These are phyloP conservation scores for Thelonectria blattea DNA, from an alignment of 2,329 filamentous ascomycete genomes.

Conservation along the genomic window DNA sequence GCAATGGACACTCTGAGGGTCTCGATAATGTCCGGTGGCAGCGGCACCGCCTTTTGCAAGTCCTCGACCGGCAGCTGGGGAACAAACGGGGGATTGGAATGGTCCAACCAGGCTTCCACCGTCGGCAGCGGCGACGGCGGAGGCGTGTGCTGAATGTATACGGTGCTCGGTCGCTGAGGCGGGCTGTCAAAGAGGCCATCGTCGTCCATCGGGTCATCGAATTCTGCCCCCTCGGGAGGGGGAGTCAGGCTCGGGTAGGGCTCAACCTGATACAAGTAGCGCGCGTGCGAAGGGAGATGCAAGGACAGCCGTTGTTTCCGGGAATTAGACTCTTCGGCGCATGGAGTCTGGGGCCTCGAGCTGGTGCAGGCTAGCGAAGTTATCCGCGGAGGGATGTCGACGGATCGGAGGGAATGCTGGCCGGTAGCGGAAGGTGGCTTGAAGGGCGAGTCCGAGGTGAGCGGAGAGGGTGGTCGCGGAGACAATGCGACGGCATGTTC, in stretches of 20 bases:
- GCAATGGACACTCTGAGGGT: slow-evolving; percentile 59
- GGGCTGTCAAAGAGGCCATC: slow-evolving; percentile 26
- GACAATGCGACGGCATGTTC: slow-evolving; percentile 33
- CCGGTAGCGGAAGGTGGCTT: background rate
- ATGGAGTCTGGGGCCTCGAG: slow-evolving; percentile 21
- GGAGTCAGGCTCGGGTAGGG: slow-evolving; percentile 22
- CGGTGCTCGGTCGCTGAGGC: slow-evolving; percentile 29
- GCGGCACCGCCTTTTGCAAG: slow-evolving; percentile 50
- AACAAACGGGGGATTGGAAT: slow-evolving; percentile 39
- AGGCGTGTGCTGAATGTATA: slow-evolving; percentile 42
- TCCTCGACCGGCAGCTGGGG: slow-evolving; percentile 43
- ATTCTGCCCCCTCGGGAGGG: slow-evolving; percentile 11
- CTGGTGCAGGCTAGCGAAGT: slow-evolving; percentile 26
- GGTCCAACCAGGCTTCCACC: slow-evolving; percentile 46
- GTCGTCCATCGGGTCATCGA: slow-evolving; percentile 29
- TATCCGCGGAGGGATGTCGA: slow-evolving; percentile 31
- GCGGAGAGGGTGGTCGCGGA: slow-evolving; percentile 42
- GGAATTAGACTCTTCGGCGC: slow-evolving; percentile 12
- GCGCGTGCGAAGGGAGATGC: slow-evolving; percentile 16
- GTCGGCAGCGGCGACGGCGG: slow-evolving; percentile 44
- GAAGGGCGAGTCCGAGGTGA: slow-evolving; percentile 28
- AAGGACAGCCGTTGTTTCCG: slow-evolving; percentile 20
- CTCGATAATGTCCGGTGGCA: slow-evolving; percentile 61
- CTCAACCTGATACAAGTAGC: slow-evolving; percentile 28
- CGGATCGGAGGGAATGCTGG: slow-evolving; percentile 24